Conservation (phyloP, 2,329 filamentous ascomycete genomes). For the Fusarium xyrophilum region DNA sequence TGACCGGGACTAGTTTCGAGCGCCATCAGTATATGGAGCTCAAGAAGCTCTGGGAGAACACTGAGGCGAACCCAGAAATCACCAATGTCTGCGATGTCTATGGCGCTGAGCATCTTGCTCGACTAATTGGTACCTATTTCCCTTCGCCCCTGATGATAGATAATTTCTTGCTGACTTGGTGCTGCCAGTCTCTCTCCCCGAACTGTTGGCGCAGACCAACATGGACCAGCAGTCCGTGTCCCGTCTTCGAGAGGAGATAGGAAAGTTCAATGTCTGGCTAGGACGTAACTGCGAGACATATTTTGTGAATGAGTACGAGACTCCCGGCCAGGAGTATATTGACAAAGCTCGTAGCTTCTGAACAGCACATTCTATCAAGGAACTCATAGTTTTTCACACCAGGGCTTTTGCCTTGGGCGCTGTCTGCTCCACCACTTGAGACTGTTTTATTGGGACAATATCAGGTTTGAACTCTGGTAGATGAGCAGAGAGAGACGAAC, state of each 20-base stretch:
- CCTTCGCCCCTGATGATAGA: neutral
- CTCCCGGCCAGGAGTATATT: conserved; percentile 72
- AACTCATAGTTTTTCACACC: neutral
- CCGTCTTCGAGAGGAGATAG: conserved; percentile 85
- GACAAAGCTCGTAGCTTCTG: conserved; percentile 66
- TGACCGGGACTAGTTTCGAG: conserved; percentile 72
- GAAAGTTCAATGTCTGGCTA: conserved; percentile 86
- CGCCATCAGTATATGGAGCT: conserved; percentile 85
- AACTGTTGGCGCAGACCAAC: conserved; percentile 95
- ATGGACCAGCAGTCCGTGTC: conserved; percentile 94
- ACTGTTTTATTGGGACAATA: neutral
- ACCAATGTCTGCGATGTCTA: conserved; percentile 83
- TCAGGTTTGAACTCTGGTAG: neutral
- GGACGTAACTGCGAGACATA: conserved; percentile 77
- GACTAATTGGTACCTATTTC: conserved; percentile 76
- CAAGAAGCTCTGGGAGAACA: conserved; percentile 71
- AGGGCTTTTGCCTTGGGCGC: neutral
- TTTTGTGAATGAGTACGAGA: conserved; percentile 79
- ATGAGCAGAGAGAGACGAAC: neutral
- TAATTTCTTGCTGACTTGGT: conserved; percentile 7
- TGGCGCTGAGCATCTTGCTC: conserved; percentile 88
- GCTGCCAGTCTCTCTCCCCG: conserved; percentile 79
- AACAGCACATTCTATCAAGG: neutral
- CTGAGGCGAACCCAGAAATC: conserved; percentile 68
- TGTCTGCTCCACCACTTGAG: neutral